phyloP scores from a whole-genome alignment of 257 asterid species.

The Petrea volubilis region DNA sequence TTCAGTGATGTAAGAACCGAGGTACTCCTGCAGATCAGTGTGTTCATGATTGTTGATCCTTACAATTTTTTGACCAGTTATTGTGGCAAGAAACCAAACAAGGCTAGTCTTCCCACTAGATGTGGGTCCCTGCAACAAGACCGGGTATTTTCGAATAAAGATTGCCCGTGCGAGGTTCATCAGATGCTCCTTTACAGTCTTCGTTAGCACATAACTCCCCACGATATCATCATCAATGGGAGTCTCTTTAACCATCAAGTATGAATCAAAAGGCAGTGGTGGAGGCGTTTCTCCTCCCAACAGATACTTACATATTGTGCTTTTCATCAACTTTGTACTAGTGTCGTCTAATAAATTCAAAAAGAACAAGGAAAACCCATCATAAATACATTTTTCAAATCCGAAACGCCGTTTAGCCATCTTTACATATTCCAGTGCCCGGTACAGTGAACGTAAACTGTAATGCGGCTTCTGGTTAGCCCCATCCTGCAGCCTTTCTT shows the following conservation, averaged over 20 bases:
- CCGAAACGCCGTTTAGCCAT: slow-evolving; percentile 58
- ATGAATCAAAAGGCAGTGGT: slow-evolving; percentile 45
- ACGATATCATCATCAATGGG: slow-evolving; percentile 34
- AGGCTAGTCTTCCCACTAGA: slow-evolving; percentile 99
- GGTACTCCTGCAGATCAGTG: slow-evolving; percentile 96
- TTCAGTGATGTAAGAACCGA: slow-evolving; percentile 91
- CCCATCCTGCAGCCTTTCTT: slow-evolving; percentile 94
- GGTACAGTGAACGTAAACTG: slow-evolving; percentile 90
- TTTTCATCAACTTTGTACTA: slow-evolving; percentile 70
- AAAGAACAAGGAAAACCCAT: slow-evolving; percentile 94
- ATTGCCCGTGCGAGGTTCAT: slow-evolving; percentile 76
- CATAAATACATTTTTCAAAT: slow-evolving; percentile 65
- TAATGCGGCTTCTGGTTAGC: slow-evolving; percentile 97
- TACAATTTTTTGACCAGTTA: slow-evolving; percentile 82
- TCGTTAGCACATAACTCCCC: slow-evolving; percentile 65
- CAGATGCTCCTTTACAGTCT: slow-evolving; percentile 75
- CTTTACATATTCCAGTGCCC: slow-evolving; percentile 73
- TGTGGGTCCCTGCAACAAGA: slow-evolving; percentile 94
- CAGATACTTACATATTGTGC: slow-evolving; percentile 48
- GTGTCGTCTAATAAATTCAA: slow-evolving; percentile 64
- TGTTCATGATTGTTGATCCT: slow-evolving; percentile 95
- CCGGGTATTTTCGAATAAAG: slow-evolving; percentile 79
- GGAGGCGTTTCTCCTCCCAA: slow-evolving; percentile 49
- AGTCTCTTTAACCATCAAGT: slow-evolving; percentile 34
- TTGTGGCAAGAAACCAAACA: slow-evolving; percentile 77